These are phyloP conservation scores for Mucor saturninus DNA, from an alignment of 371 early-diverging fungal genomes.

Conservation along the genomic window DNA sequence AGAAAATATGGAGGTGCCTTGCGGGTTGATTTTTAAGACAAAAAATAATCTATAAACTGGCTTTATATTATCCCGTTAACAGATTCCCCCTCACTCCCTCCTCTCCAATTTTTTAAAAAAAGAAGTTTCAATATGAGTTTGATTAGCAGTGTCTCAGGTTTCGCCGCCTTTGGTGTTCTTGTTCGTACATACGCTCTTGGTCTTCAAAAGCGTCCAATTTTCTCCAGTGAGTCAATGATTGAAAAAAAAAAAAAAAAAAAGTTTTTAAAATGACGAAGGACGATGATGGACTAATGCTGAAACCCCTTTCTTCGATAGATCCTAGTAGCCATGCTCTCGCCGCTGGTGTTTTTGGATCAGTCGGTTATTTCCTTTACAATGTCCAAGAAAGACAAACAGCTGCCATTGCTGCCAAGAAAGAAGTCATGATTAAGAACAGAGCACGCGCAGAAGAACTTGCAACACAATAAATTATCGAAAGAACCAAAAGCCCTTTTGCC, in stretches of 20 bases:
- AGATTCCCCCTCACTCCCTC: constrained; percentile 13
- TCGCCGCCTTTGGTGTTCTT: constrained; percentile 58
- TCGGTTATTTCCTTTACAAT: constrained; percentile 47
- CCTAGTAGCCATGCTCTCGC: constrained; percentile 44
- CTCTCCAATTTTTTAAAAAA: constrained; percentile 3
- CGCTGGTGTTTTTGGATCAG: constrained; percentile 51
- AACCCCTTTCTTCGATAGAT: constrained; percentile 23
- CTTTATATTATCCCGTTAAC: constrained; percentile 1
- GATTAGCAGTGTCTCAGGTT: constrained; percentile 54
- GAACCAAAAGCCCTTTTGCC: too few species aligned
- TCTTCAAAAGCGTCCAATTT: constrained; percentile 54
- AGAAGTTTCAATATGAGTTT: constrained; percentile 43
- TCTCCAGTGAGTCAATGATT: constrained; percentile 44
- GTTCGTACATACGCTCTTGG: constrained; percentile 60
- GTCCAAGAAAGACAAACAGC: constrained; percentile 49
- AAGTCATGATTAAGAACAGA: constrained; percentile 50
- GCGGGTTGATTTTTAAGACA: too few species aligned
- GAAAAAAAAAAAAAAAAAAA: too few species aligned
- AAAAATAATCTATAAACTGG: neutral
- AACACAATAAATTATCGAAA: constrained; percentile 21
- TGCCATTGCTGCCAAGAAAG: constrained; percentile 52
- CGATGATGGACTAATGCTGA: neutral
- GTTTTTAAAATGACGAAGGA: neutral
- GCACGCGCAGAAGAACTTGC: constrained; percentile 54
- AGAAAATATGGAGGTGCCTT: too few species aligned